A percentile compares a stretch with the other conserved stretches of the same genome.
Evolutionary conservation across 2,329 filamentous ascomycete species (phyloP).

Genomic region (Exophiala xenobiotica): DNA sequence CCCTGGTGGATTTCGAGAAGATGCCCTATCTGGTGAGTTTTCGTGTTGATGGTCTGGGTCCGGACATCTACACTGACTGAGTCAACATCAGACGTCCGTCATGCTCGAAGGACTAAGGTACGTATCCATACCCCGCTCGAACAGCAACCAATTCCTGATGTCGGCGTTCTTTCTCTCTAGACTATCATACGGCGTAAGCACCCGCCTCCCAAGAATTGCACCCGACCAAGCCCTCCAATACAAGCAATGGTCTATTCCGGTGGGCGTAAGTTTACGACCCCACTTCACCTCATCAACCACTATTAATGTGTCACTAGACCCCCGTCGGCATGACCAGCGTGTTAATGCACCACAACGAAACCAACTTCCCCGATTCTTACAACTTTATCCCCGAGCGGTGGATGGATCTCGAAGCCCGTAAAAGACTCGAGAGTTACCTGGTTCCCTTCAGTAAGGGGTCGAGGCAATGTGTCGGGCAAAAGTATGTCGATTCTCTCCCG

Average conservation of each 20-base stretch:
- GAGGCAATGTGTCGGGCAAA: slow-evolving; percentile 10
- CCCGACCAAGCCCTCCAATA: slow-evolving; percentile 20
- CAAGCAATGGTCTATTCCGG: slow-evolving; percentile 24
- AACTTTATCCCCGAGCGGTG: slow-evolving; percentile 37
- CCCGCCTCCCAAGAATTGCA: slow-evolving; percentile 28
- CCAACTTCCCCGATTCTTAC: slow-evolving; percentile 35
- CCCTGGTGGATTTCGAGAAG: slow-evolving; percentile 27
- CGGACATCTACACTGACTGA: background rate
- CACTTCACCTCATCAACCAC: background rate
- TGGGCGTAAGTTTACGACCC: slow-evolving; percentile 20
- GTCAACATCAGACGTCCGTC: slow-evolving; percentile 29
- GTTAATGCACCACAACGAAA: slow-evolving; percentile 30
- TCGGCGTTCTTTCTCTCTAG: slow-evolving; percentile 4
- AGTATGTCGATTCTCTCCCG: slow-evolving; percentile 20
- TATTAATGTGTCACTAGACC: slow-evolving; percentile 8
- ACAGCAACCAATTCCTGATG: background rate
- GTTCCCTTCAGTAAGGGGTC: slow-evolving; percentile 27
- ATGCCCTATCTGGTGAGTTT: slow-evolving; percentile 33
- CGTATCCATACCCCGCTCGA: too few species aligned
- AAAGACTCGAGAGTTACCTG: slow-evolving; percentile 28
- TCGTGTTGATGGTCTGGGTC: too few species aligned
- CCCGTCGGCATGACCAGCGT: slow-evolving; percentile 30
- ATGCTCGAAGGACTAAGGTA: slow-evolving; percentile 36
- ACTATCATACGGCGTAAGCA: slow-evolving; percentile 34
- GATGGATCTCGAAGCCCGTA: slow-evolving; percentile 28